Percentiles rank a stretch among this genome's conserved stretches.
Evolutionary conservation across 129 eudicot genomes (phyloP).

Genomic region (Chrysanthemum seticuspe): DNA sequence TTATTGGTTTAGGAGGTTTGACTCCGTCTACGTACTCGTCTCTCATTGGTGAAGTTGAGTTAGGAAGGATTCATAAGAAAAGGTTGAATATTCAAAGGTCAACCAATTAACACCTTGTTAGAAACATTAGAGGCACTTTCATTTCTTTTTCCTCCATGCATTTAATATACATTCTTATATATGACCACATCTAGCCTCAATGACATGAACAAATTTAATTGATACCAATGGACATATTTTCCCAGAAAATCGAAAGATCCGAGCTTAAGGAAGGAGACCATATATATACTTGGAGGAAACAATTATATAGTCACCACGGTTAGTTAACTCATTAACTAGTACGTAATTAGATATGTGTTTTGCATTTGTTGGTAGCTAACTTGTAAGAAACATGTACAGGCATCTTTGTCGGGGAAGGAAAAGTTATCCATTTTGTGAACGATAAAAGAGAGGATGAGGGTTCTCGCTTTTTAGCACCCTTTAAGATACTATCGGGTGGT

Average conservation of each 20-base stretch:
- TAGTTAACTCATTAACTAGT: neutral
- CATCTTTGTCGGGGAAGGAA: neutral
- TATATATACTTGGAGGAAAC: conserved; percentile 10
- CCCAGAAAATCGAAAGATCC: neutral
- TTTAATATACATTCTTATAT: neutral
- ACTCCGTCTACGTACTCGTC: neutral
- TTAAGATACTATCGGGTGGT: neutral
- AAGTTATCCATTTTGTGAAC: neutral
- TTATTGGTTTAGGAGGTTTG: neutral
- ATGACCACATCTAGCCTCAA: neutral
- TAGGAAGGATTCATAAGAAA: neutral
- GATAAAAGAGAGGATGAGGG: neutral
- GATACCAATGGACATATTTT: neutral
- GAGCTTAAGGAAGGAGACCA: conserved; percentile 20
- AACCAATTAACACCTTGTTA: neutral
- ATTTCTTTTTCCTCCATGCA: neutral
- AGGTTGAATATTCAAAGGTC: neutral
- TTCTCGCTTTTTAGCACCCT: neutral
- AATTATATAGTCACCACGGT: conserved; percentile 11
- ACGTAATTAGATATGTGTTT: neutral
- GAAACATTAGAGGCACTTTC: neutral
- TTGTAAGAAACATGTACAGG: neutral
- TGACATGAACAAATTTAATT: neutral
- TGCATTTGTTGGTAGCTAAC: neutral
- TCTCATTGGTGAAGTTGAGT: no score